Conservation (phyloP, 495 filamentous ascomycete genomes). For the Platismatia glauca region DNA sequence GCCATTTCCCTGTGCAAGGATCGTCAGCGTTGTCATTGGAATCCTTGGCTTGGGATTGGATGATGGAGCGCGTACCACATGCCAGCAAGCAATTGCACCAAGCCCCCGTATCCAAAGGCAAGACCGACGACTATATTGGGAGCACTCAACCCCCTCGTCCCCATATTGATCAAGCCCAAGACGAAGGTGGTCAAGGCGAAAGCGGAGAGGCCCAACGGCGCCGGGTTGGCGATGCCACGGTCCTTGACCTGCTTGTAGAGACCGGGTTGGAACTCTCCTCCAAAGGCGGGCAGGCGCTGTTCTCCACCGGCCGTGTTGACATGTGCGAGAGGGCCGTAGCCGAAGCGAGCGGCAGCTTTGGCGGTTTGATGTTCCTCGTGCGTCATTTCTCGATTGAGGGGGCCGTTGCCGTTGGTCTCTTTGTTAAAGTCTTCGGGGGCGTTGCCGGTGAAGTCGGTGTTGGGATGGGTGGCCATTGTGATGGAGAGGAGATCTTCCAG, state of each 20-base stretch:
- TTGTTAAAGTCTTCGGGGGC: conserved; percentile 11
- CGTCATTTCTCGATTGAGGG: conserved; percentile 29
- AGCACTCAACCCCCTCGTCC: conserved; percentile 45
- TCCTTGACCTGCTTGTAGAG: conserved; percentile 65
- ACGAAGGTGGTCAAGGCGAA: conserved; percentile 97
- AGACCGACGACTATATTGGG: conserved; percentile 64
- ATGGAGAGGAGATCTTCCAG: background rate
- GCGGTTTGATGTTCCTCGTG: conserved; percentile 41
- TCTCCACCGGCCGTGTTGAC: conserved; percentile 55
- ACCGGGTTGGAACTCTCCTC: conserved; percentile 95
- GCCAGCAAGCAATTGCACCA: conserved; percentile 87
- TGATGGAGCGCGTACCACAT: conserved; percentile 72
- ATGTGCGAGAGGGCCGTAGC: conserved; percentile 60
- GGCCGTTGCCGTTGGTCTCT: conserved; percentile 11
- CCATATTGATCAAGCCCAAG: conserved; percentile 75
- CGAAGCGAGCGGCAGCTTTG: conserved; percentile 41
- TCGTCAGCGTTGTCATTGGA: conserved; percentile 1
- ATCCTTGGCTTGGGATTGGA: background rate
- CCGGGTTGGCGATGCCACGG: conserved; percentile 83
- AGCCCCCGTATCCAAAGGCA: conserved; percentile 75
- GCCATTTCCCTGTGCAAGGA: conserved; percentile 78
- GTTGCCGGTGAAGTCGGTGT: conserved; percentile 21
- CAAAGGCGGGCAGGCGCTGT: conserved; percentile 68
- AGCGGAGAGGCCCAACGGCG: conserved; percentile 74
- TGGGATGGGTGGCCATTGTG: conserved; percentile 16